Conservation (phyloP, 176 grass and related monocot species). For the Sorghum bicolor region DNA sequence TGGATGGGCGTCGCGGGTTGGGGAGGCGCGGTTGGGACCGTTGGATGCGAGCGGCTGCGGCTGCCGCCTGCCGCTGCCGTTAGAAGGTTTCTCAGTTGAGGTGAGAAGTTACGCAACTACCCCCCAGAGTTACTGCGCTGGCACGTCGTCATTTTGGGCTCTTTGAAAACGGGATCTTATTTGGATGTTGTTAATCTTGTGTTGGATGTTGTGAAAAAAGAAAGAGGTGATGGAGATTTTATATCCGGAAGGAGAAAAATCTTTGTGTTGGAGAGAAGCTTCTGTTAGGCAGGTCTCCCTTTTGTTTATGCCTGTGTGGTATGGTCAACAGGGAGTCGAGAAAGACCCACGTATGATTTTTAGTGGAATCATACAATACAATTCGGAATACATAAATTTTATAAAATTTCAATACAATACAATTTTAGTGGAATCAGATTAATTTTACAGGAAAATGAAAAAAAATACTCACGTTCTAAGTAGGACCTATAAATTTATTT, state of each 20-base stretch:
- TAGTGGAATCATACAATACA: too few relatives aligned
- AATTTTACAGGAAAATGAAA: neutral
- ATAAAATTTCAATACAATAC: neutral
- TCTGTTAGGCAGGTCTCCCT: constrained; percentile 19
- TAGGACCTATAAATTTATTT: neutral
- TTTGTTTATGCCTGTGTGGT: neutral
- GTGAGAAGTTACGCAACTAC: constrained; percentile 4
- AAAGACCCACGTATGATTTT: too few relatives aligned
- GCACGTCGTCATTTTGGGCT: constrained; percentile 26
- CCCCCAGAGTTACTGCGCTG: constrained; percentile 50
- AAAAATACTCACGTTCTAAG: neutral
- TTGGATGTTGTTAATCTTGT: constrained; percentile 12
- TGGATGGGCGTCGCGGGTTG: neutral
- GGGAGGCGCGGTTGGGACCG: constrained; percentile 29
- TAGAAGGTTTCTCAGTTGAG: constrained; percentile 6
- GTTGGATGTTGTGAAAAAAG: constrained; percentile 3
- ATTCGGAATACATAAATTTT: neutral
- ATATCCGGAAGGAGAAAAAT: neutral
- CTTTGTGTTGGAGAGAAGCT: neutral
- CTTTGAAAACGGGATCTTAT: neutral
- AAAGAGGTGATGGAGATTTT: neutral
- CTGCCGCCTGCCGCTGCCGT: constrained; percentile 14
- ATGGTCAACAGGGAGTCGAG: neutral
- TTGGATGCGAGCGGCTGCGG: constrained; percentile 54
- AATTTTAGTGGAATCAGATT: neutral